phyloP scores from a whole-genome alignment of 2,329 filamentous ascomycete genomes.

The Sporothrix protearum region DNA sequence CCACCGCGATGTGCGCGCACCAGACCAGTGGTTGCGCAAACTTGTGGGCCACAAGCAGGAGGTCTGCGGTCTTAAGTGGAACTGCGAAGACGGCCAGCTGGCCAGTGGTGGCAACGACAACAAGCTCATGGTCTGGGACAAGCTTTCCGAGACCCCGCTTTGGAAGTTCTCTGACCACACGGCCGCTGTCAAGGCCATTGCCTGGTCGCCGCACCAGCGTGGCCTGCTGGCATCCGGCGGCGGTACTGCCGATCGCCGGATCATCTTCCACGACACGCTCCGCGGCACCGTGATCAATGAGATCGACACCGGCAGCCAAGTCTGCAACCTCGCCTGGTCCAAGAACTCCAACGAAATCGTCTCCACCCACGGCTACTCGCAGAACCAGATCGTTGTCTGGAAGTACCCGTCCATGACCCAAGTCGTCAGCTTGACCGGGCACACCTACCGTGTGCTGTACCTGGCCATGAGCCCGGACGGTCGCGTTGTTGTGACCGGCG shows the following conservation, averaged over 20 bases:
- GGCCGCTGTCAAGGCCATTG: conserved; percentile 94
- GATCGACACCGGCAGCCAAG: conserved; percentile 93
- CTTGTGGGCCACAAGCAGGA: conserved; percentile 96
- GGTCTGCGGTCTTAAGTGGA: conserved; percentile 95
- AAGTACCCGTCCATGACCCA: conserved; percentile 99
- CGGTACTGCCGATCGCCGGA: conserved; percentile 90
- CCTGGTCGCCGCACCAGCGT: conserved; percentile 95
- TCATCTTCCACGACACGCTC: conserved; percentile 96
- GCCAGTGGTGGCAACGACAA: conserved; percentile 98
- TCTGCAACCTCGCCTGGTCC: conserved; percentile 97
- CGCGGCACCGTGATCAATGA: conserved; percentile 79
- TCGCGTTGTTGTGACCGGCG: conserved; percentile 88
- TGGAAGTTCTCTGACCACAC: conserved; percentile 95
- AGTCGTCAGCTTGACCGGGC: conserved; percentile 88
- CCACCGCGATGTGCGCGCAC: conserved; percentile 89
- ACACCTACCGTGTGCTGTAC: conserved; percentile 90
- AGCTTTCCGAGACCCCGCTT: conserved; percentile 82
- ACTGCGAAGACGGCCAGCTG: conserved; percentile 89
- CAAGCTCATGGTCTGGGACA: conserved; percentile 98
- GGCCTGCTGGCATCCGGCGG: conserved; percentile 93
- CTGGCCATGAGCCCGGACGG: conserved; percentile 97
- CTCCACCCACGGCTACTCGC: conserved; percentile 92
- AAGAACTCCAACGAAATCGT: conserved; percentile 98
- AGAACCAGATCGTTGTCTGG: conserved; percentile 99
- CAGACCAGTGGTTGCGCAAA: conserved; percentile 83